Conservation (phyloP, 2,329 filamentous ascomycete genomes). For the Diaporthe amygdali region DNA sequence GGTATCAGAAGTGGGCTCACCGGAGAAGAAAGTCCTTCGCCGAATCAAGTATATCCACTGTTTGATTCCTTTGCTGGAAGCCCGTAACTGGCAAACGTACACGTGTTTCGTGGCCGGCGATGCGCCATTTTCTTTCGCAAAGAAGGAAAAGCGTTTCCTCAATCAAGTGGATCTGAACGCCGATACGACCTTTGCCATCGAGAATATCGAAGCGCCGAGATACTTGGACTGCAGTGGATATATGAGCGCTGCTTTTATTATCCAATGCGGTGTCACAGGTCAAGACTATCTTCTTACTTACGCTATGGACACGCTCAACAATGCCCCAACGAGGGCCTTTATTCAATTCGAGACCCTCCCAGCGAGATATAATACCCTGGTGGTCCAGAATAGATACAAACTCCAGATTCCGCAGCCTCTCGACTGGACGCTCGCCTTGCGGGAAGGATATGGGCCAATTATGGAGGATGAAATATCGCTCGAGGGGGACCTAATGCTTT, state of each 20-base stretch:
- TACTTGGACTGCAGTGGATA: neutral
- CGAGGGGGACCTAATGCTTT: neutral
- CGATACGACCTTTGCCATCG: too few relatives aligned
- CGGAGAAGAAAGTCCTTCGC: neutral
- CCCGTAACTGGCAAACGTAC: neutral
- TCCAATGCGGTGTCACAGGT: neutral
- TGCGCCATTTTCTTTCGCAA: neutral
- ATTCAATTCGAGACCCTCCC: neutral
- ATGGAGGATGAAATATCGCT: neutral
- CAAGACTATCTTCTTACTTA: neutral
- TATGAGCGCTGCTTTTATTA: neutral
- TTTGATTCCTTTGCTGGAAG: neutral
- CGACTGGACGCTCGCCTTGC: neutral
- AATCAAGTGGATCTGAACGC: too few relatives aligned
- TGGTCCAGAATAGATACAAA: neutral
- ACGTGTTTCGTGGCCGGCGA: neutral
- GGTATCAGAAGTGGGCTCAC: neutral
- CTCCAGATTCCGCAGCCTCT: neutral
- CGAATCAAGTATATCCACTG: neutral
- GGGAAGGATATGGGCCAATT: neutral
- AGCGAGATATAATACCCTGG: neutral
- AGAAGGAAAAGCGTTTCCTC: too few relatives aligned
- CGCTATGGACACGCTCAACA: neutral
- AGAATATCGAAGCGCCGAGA: neutral
- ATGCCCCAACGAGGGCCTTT: neutral